Evolutionary conservation across 768 basidiomycete genomes (phyloP), one percentile per base, ranked within the genome.

Genomic region (Rhodotorula diobovata): DNA sequence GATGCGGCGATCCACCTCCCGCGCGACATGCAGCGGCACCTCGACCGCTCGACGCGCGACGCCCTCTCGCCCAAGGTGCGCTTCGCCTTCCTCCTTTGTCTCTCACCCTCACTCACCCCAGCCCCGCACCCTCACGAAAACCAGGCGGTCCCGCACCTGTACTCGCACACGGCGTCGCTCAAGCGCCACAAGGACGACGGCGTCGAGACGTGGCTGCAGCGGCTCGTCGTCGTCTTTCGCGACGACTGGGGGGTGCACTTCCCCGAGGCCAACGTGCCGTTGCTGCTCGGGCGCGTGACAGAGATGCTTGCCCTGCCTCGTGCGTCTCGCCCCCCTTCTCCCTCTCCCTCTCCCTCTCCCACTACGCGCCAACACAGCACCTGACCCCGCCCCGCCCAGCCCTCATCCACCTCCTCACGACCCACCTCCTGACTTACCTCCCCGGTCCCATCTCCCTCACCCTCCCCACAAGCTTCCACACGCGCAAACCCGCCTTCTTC

Each of bases 201-300:
- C 2, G 46, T 45, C 2, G 70, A 74, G 48, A 23, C 43, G 2
- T 48, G 50, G 39, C 61, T 74, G 1, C 46, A 63, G 1, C 63
- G 61, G 1, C 61, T 74, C 16, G 73, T 74, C 18, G 30, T 11
- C 11, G 48, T 74, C 63, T 74, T 48, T 18, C 48, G 55, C 23
- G 73, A 74, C 15, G 73, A 74, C 61, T 74, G 73, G 73, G 50
- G 39, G 1, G 55, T 74, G 21, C 60, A 67, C 2, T 71, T 74
- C 60, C 70, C 73, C 16, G 73, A 74, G 39, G 55, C 67, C 21
- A 74, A 74, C 50, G 43, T 68, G 1, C 60, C 67, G 11, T 18
- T 66, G 16, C 6, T 74, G 23, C 20, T 53, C 12, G 67, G 57
- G n/a, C n/a, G 70, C 20, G 14, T 68, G 2, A 63, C 61, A 30